Evolutionary conservation across 2,329 filamentous ascomycete species (phyloP), one percentile per base, ranked within the genome.

Genomic region (Talaromyces sp.): DNA sequence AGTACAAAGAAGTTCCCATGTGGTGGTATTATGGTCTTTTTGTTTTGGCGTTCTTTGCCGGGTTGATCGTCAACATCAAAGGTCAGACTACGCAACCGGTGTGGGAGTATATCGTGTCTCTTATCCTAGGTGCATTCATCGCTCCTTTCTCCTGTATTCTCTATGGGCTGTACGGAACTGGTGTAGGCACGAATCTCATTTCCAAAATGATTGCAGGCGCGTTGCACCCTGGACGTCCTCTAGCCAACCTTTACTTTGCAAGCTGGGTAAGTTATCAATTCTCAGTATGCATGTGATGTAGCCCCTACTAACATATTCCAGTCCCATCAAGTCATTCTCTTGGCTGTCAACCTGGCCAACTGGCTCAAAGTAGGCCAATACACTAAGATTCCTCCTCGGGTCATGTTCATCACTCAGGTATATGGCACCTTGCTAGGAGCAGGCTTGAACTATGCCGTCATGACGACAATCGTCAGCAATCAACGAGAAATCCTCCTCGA

Each of bases 361-460:
- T 68, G 66, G 64, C 63, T 73, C 14, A 69, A 71, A 58, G 63
- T 72, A 14, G 70, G 70, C 24, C 11, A 41, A 35, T 68, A n/a
- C 31, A 82, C 84, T 69, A 87, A 87, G 68, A 83, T 86, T 6
- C 83, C 84, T 1, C 84, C 83, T 2, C 80, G 83, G 0, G 72
- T 80, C 59, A 86, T 86, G 84, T 86, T 87, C 68, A 68, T 81
- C 5, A 86, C 83, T 0, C 85, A 87, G 39, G 77, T 86, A 4
- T 86, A 84, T 67, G 85, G 83, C 16, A 86, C 84, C 0, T 69
- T 86, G 1, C 74, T 87, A 0, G 85, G 85, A 8, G 84, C 79
- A 0, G 82, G 82, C 60, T 70, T 86, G 70, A 85, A 84, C 74
- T 86, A 86, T 64, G 82, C 78, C 11, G 78, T 86, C 59, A 86